Evolutionary conservation across 164 flowering plant genomes (phyloP).

Genomic region (Aristolochia californica): DNA sequence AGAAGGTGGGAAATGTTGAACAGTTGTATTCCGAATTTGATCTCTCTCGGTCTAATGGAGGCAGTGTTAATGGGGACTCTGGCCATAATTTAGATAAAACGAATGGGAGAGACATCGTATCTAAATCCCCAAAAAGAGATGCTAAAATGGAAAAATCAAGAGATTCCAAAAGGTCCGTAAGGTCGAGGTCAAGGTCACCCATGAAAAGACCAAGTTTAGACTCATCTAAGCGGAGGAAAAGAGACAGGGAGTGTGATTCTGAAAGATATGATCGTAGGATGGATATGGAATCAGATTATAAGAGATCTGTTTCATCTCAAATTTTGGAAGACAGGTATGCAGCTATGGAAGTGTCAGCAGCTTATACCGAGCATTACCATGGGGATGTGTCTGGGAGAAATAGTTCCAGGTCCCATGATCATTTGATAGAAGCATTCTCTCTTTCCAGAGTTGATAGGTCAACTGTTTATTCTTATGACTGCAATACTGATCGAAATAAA

Average conservation of each 20-base stretch:
- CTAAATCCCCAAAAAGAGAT: conserved; percentile 10
- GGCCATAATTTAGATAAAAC: conserved; percentile 4
- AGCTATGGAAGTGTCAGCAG: conserved; percentile 16
- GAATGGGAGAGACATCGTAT: conserved; percentile 5
- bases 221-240: conserved; percentile 11
- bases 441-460: conserved; percentile 25
- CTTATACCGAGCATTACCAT: conserved; percentile 11
- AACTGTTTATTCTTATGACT: conserved; percentile 9
- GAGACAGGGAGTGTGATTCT: conserved; percentile 5
- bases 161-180: conserved; percentile 4
- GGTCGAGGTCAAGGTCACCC: no score
- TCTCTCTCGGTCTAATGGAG: not conserved
- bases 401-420: conserved; percentile 43
- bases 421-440: conserved; percentile 29
- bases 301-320: conserved; percentile 22
- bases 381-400: conserved; percentile 21
- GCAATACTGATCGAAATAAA: conserved; percentile 8
- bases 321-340: conserved; percentile 14
- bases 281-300: conserved; percentile 8
- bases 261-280: conserved; percentile 5
- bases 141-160: conserved; percentile 4
- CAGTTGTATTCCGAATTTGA: conserved; percentile 1
- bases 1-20: no score
- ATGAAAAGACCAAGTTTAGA: conserved; percentile 5
- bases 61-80: conserved; percentile 18